Evolutionary conservation across 2,329 filamentous ascomycete genomes (phyloP).

Genomic region (Cordyceps fumosorosea): DNA sequence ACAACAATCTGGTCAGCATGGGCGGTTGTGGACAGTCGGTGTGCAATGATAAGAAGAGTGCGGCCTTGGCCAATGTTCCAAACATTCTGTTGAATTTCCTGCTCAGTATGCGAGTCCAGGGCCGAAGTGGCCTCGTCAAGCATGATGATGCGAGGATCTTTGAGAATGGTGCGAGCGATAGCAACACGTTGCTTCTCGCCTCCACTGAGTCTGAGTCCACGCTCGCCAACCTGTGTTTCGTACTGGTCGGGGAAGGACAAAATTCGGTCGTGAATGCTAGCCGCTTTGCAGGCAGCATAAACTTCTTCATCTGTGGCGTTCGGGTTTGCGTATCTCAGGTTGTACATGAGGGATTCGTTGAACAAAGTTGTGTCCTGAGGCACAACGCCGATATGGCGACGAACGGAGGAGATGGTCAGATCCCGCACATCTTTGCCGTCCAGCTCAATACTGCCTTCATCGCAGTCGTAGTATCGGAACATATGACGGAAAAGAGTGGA

Average conservation of each 20-base stretch:
- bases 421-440: conserved; percentile 80
- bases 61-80: conserved; percentile 75
- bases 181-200: conserved; percentile 92
- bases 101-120: conserved; percentile 84
- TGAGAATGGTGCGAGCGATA: conserved; percentile 87
- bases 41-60: conserved; percentile 92
- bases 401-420: conserved; percentile 87
- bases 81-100: conserved; percentile 85
- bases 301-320: conserved; percentile 74
- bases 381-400: conserved; percentile 87
- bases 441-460: conserved; percentile 72
- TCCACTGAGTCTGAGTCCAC: conserved; percentile 77
- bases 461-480: conserved; percentile 91
- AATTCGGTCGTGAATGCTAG: conserved; percentile 90
- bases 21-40: conserved; percentile 79
- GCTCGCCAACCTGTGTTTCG: conserved; percentile 83
- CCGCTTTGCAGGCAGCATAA: conserved; percentile 72
- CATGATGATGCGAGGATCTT: conserved; percentile 86
- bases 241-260: conserved; percentile 83
- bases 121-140: conserved; percentile 90
- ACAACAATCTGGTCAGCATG: conserved; percentile 82
- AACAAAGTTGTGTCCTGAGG: conserved; percentile 95
- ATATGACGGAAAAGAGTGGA: conserved; percentile 93
- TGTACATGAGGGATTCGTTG: conserved; percentile 93
- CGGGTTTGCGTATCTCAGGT: conserved; percentile 82